Evolutionary conservation across 257 asterid genomes (phyloP).

Genomic region (Fraxinus anomala): DNA sequence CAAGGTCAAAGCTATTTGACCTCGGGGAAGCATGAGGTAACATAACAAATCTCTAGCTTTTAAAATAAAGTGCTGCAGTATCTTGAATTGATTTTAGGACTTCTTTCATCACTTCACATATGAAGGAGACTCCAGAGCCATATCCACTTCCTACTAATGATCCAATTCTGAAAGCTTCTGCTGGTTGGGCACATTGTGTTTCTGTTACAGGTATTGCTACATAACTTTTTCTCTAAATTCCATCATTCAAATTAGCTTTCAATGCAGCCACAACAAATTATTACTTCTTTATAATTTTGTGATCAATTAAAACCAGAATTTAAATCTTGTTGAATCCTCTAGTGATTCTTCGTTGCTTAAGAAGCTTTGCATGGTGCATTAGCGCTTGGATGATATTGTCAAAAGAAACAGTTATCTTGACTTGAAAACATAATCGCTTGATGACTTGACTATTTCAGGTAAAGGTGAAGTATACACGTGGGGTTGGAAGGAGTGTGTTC

Average conservation of each 20-base stretch:
- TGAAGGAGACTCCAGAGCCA: constrained; percentile 64
- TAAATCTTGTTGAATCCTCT: not conserved
- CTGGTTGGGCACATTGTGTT: constrained; percentile 83
- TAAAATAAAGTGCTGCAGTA: constrained; percentile 4
- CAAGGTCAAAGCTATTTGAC: constrained; percentile 86
- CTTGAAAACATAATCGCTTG: constrained; percentile 4
- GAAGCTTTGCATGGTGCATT: constrained; percentile 12
- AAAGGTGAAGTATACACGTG: constrained; percentile 62
- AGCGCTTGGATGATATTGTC: not conserved
- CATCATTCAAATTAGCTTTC: not conserved
- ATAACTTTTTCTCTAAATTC: not conserved
- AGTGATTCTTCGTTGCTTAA: not conserved
- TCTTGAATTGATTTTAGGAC: constrained; percentile 30
- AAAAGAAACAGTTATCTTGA: not conserved
- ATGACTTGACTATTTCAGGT: constrained; percentile 37
- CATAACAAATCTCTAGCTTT: constrained; percentile 13
- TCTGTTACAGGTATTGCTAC: constrained; percentile 56
- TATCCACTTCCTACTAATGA: constrained; percentile 61
- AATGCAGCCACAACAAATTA: not conserved
- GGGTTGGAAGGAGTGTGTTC: constrained; percentile 92
- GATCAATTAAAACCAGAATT: constrained; percentile 2
- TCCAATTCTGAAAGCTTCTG: constrained; percentile 60
- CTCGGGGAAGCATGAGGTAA: constrained; percentile 85
- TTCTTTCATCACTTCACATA: constrained; percentile 20
- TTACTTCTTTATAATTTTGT: constrained; percentile 7